Conservation (phyloP, 2,329 filamentous ascomycete species). For the Penicillium sp. region DNA sequence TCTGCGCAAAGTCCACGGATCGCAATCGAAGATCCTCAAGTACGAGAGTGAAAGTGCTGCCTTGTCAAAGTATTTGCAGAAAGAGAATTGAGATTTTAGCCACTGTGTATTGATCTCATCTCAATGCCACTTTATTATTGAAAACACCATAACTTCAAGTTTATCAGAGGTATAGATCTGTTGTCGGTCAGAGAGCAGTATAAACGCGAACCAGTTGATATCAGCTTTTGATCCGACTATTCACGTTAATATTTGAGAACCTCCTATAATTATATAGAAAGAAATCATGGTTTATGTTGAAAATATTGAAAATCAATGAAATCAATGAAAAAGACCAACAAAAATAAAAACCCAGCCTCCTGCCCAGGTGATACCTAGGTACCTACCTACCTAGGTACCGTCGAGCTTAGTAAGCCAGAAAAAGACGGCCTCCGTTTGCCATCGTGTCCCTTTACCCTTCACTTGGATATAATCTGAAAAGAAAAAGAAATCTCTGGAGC, state of each 20-base stretch:
- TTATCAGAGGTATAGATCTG: not conserved
- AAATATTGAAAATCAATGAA: not conserved
- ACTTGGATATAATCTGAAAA: not conserved
- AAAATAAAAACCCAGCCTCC: not conserved
- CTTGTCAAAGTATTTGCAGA: conserved; percentile 68
- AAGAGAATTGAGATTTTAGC: conserved; percentile 43
- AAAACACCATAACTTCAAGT: not conserved
- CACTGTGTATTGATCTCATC: not conserved
- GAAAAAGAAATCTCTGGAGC: not conserved
- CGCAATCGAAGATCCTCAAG: conserved; percentile 69
- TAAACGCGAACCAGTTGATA: not conserved
- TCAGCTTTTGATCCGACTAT: not conserved
- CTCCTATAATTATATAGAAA: not conserved
- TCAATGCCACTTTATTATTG: not conserved
- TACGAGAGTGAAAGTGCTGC: conserved; percentile 69
- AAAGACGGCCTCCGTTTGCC: not conserved
- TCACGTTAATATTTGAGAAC: not conserved
- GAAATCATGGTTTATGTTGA: not conserved
- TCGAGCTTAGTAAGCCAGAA: conserved; percentile 3
- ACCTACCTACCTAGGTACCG: too few species aligned
- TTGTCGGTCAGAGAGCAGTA: not conserved
- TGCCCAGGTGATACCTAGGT: too few species aligned
- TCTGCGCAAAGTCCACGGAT: conserved; percentile 66
- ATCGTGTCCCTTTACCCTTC: not conserved
- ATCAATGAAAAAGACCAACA: not conserved